A percentile compares a stretch with the other conserved stretches of the same genome.
Conservation (phyloP, 2,329 filamentous ascomycete species). For the Drechslerella stenobrocha region DNA sequence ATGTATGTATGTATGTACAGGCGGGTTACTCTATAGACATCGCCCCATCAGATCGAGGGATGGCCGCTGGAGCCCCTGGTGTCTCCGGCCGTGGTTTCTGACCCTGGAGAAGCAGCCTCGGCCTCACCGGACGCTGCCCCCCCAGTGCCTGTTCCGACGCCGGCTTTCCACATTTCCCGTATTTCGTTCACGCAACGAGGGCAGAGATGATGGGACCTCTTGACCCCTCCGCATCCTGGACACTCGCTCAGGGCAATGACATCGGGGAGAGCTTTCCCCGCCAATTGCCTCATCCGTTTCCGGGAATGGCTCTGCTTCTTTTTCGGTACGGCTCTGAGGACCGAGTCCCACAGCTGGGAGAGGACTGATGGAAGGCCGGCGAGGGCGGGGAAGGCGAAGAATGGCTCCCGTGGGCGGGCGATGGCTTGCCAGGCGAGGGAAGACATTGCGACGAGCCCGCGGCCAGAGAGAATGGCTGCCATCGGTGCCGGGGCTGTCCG, state of each 20-base stretch:
- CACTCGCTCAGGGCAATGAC: constrained; percentile 84
- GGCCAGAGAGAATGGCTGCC: constrained; percentile 63
- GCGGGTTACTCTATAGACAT: no score
- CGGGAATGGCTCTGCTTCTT: constrained; percentile 98
- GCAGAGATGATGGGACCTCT: constrained; percentile 87
- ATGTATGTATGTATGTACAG: no score
- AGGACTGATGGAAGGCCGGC: constrained; percentile 71
- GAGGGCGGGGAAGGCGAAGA: constrained; percentile 63
- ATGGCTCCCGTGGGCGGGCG: constrained; percentile 59
- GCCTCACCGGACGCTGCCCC: background rate
- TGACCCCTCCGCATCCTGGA: constrained; percentile 81
- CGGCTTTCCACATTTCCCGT: constrained; percentile 58
- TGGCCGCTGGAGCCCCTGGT: background rate
- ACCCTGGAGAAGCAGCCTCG: background rate
- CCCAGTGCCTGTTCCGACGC: constrained; percentile 15
- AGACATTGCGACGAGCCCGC: constrained; percentile 58
- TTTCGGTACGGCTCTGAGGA: constrained; percentile 91
- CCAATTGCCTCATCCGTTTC: constrained; percentile 89
- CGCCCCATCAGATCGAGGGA: no score
- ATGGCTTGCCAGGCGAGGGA: constrained; percentile 58
- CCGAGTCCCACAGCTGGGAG: constrained; percentile 63
- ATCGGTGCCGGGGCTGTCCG: constrained; percentile 52
- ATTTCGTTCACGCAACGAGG: constrained; percentile 76
- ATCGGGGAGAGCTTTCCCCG: constrained; percentile 91
- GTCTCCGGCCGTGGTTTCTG: background rate